Evolutionary conservation across 306 rosid genomes (phyloP).

Genomic region (Luffa acutangula): DNA sequence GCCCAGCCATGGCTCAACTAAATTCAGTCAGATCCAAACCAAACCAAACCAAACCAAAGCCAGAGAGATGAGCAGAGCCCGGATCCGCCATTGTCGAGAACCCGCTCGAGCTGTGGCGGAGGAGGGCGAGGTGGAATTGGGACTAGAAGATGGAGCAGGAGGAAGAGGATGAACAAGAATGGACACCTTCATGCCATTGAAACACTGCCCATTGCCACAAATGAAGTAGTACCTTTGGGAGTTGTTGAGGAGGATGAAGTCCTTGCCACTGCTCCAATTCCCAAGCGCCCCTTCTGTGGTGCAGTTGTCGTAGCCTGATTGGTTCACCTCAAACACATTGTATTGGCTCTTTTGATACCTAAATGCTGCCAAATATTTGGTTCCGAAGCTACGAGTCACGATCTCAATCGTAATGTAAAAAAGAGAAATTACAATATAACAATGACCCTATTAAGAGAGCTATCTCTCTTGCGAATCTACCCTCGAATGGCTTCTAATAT

Average conservation of each 20-base stretch:
- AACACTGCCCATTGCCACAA: slow-evolving; percentile 83
- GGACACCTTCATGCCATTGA: slow-evolving; percentile 72
- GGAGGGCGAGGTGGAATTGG: slow-evolving; percentile 8
- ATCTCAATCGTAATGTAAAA: background rate
- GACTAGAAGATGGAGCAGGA: slow-evolving; percentile 27
- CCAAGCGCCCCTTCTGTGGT: slow-evolving; percentile 70
- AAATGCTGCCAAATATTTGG: slow-evolving; percentile 38
- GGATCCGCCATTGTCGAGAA: background rate
- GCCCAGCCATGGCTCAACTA: slow-evolving; percentile 7
- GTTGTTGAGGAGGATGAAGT: slow-evolving; percentile 51
- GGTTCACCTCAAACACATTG: slow-evolving; percentile 89
- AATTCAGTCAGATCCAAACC: slow-evolving; percentile 13
- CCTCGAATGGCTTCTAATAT: background rate
- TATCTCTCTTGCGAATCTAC: too few species aligned
- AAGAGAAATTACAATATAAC: too few species aligned
- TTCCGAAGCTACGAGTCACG: background rate
- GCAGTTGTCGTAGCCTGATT: slow-evolving; percentile 87
- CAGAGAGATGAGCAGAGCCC: background rate
- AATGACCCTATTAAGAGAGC: too few species aligned
- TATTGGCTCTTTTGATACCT: slow-evolving; percentile 78
- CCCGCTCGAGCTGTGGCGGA: background rate
- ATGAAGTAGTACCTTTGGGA: slow-evolving; percentile 72
- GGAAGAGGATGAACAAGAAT: slow-evolving; percentile 61
- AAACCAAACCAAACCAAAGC: slow-evolving; percentile 12
- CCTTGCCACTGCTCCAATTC: slow-evolving; percentile 89